Evolutionary conservation across 2,329 filamentous ascomycete species (phyloP).

Genomic region (Aaosphaeria pasadenensis): DNA sequence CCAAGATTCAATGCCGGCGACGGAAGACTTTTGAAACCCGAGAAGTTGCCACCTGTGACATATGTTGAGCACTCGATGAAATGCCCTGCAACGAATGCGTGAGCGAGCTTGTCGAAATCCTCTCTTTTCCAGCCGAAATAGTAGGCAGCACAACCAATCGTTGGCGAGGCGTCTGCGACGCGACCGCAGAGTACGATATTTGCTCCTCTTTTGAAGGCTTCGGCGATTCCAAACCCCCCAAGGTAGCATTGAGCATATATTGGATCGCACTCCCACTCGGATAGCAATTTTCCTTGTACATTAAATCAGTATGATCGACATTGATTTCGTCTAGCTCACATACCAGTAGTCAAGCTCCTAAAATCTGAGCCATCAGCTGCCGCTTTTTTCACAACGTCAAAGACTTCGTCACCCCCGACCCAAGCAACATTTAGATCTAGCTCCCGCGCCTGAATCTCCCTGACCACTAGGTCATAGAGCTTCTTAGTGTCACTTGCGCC

Average conservation of each 20-base stretch:
- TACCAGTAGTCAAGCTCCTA: not conserved
- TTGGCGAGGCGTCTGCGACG: constrained; percentile 27
- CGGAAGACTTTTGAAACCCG: constrained; percentile 40
- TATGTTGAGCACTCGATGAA: constrained; percentile 55
- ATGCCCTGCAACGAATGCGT: constrained; percentile 50
- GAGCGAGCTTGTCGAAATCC: constrained; percentile 36
- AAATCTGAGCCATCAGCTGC: not conserved
- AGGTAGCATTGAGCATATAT: constrained; percentile 10
- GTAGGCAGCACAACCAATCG: constrained; percentile 52
- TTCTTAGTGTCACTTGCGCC: constrained; percentile 13
- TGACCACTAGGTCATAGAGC: constrained; percentile 7
- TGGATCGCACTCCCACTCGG: constrained; percentile 18
- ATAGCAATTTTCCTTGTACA: constrained; percentile 14
- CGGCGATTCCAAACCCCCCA: constrained; percentile 18
- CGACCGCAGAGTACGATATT: constrained; percentile 32
- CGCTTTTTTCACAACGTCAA: constrained; percentile 19
- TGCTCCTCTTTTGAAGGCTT: constrained; percentile 22
- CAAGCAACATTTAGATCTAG: constrained; percentile 22
- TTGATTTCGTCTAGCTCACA: not conserved
- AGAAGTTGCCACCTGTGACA: constrained; percentile 51
- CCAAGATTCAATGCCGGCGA: constrained; percentile 24
- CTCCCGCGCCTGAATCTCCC: constrained; percentile 3
- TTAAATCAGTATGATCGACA: constrained; percentile 10
- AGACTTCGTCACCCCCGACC: constrained; percentile 39
- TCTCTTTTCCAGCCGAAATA: constrained; percentile 49